Percentiles rank a stretch among this genome's conserved stretches.
These are phyloP conservation scores for Neopestalotiopsis sp. DNA, from an alignment of 2,329 filamentous ascomycete genomes.

Conservation along the genomic window DNA sequence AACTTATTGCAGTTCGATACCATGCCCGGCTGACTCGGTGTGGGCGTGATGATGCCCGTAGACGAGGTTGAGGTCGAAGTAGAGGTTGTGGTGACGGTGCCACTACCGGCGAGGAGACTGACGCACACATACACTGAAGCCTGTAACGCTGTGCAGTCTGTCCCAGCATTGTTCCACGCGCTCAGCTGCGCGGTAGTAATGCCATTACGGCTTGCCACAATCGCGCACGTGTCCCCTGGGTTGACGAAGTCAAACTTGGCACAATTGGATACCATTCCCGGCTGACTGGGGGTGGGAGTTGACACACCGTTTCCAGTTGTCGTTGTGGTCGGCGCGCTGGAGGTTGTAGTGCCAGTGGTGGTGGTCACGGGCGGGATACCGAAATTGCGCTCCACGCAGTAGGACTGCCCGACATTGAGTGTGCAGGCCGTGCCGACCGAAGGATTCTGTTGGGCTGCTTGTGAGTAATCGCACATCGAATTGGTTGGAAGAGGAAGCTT, in stretches of 20 bases:
- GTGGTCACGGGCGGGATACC: conserved; percentile 2
- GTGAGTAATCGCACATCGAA: too few relatives aligned
- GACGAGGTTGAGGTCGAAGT: background rate
- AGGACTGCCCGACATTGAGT: conserved; percentile 14
- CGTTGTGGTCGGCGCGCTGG: background rate
- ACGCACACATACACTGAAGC: background rate
- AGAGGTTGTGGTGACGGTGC: background rate
- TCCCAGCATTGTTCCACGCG: background rate
- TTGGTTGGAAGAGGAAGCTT: background rate
- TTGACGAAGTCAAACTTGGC: background rate
- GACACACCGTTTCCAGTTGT: conserved; percentile 1
- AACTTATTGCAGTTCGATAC: background rate
- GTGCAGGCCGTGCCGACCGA: conserved; percentile 1
- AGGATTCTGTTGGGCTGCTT: conserved; percentile 9
- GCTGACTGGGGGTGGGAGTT: background rate
- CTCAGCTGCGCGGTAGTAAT: background rate
- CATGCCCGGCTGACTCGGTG: background rate
- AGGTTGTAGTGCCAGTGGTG: background rate
- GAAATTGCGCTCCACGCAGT: conserved; percentile 18
- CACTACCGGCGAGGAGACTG: background rate
- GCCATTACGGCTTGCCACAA: background rate
- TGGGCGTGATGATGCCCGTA: background rate
- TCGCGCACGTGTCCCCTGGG: background rate
- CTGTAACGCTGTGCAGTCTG: background rate
- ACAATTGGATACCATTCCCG: background rate